Evolutionary conservation across 176 grass and related monocot species (phyloP).

Genomic region (Hordeum marinum): DNA sequence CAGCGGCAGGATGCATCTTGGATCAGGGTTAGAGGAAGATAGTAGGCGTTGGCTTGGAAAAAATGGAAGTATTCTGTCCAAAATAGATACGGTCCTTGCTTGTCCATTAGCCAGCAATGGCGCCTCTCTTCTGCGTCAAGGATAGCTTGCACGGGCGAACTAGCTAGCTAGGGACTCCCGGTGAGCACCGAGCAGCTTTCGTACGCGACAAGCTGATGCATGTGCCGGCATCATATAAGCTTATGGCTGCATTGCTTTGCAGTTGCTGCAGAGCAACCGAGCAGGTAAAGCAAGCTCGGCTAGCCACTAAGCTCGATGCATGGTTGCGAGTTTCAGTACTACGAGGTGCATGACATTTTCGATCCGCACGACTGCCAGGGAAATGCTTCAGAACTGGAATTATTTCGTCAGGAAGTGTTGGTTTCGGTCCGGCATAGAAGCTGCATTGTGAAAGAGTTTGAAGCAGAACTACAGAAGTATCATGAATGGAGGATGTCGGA

Average conservation of each 20-base stretch:
- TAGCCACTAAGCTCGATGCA: no score
- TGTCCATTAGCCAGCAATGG: slow-evolving; percentile 4
- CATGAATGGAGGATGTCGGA: no score
- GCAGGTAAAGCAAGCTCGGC: not conserved
- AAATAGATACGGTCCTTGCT: not conserved
- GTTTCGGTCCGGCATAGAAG: not conserved
- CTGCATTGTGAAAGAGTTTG: not conserved
- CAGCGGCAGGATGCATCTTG: slow-evolving; percentile 17
- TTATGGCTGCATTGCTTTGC: not conserved
- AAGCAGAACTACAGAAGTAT: not conserved
- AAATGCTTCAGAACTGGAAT: not conserved
- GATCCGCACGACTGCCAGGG: not conserved
- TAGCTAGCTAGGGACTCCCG: not conserved
- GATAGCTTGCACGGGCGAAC: not conserved
- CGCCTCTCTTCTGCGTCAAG: not conserved
- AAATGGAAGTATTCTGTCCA: slow-evolving; percentile 22
- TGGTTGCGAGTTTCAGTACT: not conserved
- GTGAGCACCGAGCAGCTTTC: not conserved
- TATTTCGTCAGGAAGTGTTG: not conserved
- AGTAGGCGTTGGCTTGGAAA: not conserved
- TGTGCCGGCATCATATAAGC: not conserved
- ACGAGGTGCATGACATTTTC: not conserved
- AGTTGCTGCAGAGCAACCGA: not conserved
- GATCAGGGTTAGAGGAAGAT: not conserved
- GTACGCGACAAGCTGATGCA: slow-evolving; percentile 19